A percentile compares a stretch with the other conserved stretches of the same genome.
These are phyloP conservation scores for Neonectria magnoliae DNA, from an alignment of 2,329 filamentous ascomycete species.

Conservation along the genomic window DNA sequence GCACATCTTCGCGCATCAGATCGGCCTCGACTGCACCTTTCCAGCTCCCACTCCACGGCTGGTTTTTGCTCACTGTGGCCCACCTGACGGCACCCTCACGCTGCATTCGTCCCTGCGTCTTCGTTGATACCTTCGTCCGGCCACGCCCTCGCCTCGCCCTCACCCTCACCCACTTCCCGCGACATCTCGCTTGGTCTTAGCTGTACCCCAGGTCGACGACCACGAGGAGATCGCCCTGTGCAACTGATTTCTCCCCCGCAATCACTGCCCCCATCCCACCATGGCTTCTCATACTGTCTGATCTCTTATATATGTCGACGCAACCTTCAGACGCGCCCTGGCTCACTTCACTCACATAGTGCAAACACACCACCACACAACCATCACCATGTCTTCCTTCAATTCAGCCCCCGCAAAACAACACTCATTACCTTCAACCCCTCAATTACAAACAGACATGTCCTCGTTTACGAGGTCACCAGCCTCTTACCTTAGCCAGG, in stretches of 20 bases:
- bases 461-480: conserved; percentile 53
- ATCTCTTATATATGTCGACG: conserved; percentile 51
- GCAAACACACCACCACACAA: conserved; percentile 33
- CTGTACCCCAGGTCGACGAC: conserved; percentile 41
- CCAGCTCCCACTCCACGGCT: conserved; percentile 31
- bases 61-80: conserved; percentile 30
- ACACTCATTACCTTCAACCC: conserved; percentile 30
- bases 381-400: conserved; percentile 39
- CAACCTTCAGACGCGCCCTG: conserved; percentile 45
- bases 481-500: conserved; percentile 57
- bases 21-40: conserved; percentile 40
- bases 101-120: conserved; percentile 41
- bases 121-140: conserved; percentile 38
- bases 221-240: conserved; percentile 40
- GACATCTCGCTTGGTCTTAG: conserved; percentile 29
- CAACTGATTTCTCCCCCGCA: conserved; percentile 40
- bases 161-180: conserved; percentile 14
- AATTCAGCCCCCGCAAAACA: conserved; percentile 39
- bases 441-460: conserved; percentile 51
- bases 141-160: conserved; percentile 27
- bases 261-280: conserved; percentile 44
- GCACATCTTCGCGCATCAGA: conserved; percentile 42
- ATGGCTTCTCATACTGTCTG: conserved; percentile 48
- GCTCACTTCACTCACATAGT: conserved; percentile 38
- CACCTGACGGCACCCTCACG: conserved; percentile 35